These are phyloP conservation scores for Quaeritorhiza haematococci DNA, from an alignment of 371 early-diverging fungal genomes.

Conservation along the genomic window DNA sequence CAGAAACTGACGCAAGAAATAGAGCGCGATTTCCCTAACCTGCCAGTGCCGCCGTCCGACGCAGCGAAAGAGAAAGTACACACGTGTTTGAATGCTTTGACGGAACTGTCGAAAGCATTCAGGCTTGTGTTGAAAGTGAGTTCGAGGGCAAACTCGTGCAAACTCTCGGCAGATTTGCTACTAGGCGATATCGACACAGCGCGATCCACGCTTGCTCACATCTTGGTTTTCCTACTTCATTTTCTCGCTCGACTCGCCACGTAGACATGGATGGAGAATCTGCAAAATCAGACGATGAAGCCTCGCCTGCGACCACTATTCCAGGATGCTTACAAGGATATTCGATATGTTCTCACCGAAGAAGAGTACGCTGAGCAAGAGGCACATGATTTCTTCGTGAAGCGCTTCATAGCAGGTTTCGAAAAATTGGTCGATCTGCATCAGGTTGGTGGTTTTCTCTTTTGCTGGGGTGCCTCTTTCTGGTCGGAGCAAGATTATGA, in stretches of 20 bases:
- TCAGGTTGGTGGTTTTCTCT: conserved; percentile 28
- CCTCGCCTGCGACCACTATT: conserved; percentile 73
- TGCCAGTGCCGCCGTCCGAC: conserved; percentile 26
- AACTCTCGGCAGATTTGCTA: too few relatives aligned
- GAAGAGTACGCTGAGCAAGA: conserved; percentile 87
- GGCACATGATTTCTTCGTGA: conserved; percentile 67
- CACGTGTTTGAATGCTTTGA: conserved; percentile 46
- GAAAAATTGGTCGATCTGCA: conserved; percentile 53
- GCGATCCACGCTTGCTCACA: too few relatives aligned
- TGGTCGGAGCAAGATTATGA: not conserved
- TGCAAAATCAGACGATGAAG: conserved; percentile 71
- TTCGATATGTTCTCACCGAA: conserved; percentile 81
- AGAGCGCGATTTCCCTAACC: conserved; percentile 41
- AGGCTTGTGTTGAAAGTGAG: conserved; percentile 56
- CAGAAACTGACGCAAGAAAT: conserved; percentile 62
- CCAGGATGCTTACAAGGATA: conserved; percentile 74
- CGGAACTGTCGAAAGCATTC: conserved; percentile 57
- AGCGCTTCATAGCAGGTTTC: conserved; percentile 68
- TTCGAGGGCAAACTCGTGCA: not conserved
- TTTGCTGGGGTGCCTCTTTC: not conserved
- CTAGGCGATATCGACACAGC: too few relatives aligned
- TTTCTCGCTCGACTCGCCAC: too few relatives aligned
- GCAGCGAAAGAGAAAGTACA: conserved; percentile 49
- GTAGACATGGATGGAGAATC: conserved; percentile 71
- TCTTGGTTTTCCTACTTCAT: conserved; percentile 1